Conservation (phyloP, 2,329 filamentous ascomycete species). For the Sporothrix variecibatus region DNA sequence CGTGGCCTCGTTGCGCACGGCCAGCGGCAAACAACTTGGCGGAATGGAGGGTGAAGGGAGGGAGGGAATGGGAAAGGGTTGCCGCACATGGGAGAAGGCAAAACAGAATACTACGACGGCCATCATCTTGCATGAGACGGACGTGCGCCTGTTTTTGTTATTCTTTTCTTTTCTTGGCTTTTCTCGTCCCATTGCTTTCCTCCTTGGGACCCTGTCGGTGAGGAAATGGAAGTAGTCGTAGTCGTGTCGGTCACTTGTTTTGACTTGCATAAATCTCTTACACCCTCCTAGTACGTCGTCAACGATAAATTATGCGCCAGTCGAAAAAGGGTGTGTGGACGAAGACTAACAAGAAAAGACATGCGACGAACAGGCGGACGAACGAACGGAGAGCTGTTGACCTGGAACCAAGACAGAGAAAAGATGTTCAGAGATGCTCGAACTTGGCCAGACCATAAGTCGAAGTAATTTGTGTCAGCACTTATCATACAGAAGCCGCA, state of each 20-base stretch:
- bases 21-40: neutral
- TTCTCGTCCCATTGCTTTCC: neutral
- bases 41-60: neutral
- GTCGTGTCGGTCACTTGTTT: neutral
- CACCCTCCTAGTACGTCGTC: neutral
- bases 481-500: neutral
- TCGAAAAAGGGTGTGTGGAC: neutral
- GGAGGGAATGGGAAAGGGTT: neutral
- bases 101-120: neutral
- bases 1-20: neutral
- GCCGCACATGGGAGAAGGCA: neutral
- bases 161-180: neutral
- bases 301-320: neutral
- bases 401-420: neutral
- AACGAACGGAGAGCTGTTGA: neutral
- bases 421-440: neutral
- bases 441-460: neutral
- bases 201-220: neutral
- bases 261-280: neutral
- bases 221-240: too few species aligned
- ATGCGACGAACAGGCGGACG: conserved; percentile 21
- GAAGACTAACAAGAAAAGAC: neutral
- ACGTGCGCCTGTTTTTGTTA: neutral
- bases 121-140: conserved; percentile 8
- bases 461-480: neutral